Evolutionary conservation across 176 grass and related monocot species (phyloP).

Genomic region (Aegilops tauschii): DNA sequence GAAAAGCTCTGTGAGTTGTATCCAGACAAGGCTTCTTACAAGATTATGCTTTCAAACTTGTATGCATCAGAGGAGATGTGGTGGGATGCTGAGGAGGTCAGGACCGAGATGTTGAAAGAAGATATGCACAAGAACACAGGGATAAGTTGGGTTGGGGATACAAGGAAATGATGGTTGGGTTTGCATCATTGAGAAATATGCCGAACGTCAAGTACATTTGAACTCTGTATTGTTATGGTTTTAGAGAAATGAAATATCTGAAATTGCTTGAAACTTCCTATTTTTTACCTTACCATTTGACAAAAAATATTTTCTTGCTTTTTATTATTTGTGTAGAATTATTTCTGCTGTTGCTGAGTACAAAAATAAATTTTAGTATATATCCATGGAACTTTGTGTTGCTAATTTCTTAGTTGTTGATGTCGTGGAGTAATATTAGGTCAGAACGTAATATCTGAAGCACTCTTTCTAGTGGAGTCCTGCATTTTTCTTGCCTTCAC

Average conservation of each 20-base stretch:
- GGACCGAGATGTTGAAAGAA: constrained; percentile 28
- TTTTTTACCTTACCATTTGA: constrained; percentile 1
- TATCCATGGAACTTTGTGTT: not conserved
- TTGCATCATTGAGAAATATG: not conserved
- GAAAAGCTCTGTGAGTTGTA: constrained; percentile 47
- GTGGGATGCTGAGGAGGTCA: constrained; percentile 52
- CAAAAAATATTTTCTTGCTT: not conserved
- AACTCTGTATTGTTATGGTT: constrained; percentile 17
- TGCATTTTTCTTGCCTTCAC: not conserved
- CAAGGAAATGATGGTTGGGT: constrained; percentile 12
- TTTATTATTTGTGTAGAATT: not conserved
- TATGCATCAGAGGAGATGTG: constrained; percentile 68
- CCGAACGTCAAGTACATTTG: constrained; percentile 2
- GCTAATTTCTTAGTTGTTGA: not conserved
- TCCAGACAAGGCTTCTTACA: constrained; percentile 64
- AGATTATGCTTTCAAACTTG: constrained; percentile 69
- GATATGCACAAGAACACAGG: constrained; percentile 41
- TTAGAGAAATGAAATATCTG: constrained; percentile 8
- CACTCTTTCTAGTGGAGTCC: not conserved
- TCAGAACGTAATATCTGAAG: not conserved
- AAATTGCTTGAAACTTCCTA: constrained; percentile 1
- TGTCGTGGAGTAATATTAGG: not conserved
- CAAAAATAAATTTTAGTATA: not conserved
- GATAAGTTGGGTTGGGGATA: constrained; percentile 46
- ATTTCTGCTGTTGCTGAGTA: not conserved